Conservation (phyloP, 768 basidiomycete genomes). For the Termitomyces titanicus region DNA sequence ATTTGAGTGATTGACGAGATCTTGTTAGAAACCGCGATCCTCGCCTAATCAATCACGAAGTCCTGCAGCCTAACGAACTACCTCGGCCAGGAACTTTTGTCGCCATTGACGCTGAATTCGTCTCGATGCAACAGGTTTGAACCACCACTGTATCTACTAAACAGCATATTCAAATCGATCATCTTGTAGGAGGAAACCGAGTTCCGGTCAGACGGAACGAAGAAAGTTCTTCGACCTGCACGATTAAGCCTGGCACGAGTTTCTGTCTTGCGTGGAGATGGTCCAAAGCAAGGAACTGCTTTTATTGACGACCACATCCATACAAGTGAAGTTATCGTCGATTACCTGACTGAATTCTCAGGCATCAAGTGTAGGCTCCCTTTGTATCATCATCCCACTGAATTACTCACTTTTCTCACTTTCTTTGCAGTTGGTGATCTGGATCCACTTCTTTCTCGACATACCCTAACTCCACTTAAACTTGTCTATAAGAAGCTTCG, state of each 20-base stretch:
- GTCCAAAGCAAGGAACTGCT: slow-evolving; percentile 74
- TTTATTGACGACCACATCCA: slow-evolving; percentile 99
- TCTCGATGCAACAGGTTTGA: slow-evolving; percentile 87
- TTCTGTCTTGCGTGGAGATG: slow-evolving; percentile 87
- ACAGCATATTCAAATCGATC: background rate
- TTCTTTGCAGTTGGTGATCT: slow-evolving; percentile 79
- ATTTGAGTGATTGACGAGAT: background rate
- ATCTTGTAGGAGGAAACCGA: slow-evolving; percentile 86
- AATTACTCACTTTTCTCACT: slow-evolving; percentile 4
- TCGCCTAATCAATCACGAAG: slow-evolving; percentile 72
- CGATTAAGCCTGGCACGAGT: slow-evolving; percentile 92
- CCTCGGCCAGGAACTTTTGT: slow-evolving; percentile 85
- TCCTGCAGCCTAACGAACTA: slow-evolving; percentile 67
- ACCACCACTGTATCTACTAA: background rate
- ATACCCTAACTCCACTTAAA: slow-evolving; percentile 93
- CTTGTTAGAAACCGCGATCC: slow-evolving; percentile 68
- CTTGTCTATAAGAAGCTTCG: slow-evolving; percentile 98
- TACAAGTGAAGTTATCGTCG: slow-evolving; percentile 91
- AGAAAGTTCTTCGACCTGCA: slow-evolving; percentile 88
- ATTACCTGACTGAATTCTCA: slow-evolving; percentile 96
- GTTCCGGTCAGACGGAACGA: slow-evolving; percentile 90
- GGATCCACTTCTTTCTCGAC: slow-evolving; percentile 75
- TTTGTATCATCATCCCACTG: background rate
- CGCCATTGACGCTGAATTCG: slow-evolving; percentile 97
- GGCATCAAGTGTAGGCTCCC: slow-evolving; percentile 79